phyloP scores from a whole-genome alignment of 192 early-diverging fungal genomes.

The Backusella luteola region DNA sequence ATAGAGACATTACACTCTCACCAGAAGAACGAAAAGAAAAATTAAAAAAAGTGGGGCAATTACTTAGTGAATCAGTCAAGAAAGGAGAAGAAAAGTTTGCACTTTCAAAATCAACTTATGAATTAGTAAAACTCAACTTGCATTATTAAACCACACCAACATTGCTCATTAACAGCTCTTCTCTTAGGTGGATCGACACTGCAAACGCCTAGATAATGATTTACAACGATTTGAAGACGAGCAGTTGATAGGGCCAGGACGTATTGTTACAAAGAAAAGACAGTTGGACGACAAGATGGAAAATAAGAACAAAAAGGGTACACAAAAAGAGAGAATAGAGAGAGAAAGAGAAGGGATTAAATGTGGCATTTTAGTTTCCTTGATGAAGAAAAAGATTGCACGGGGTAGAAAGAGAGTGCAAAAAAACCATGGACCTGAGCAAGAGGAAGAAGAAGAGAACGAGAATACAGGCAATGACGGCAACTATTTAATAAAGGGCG shows the following conservation, averaged over 20 bases:
- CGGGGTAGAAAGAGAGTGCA: slow-evolving; percentile 16
- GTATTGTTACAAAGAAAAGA: slow-evolving; percentile 18
- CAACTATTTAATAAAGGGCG: slow-evolving; percentile 23
- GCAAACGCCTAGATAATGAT: slow-evolving; percentile 89
- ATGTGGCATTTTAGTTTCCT: background rate
- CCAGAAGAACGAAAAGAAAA: slow-evolving; percentile 48
- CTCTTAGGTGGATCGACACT: slow-evolving; percentile 80
- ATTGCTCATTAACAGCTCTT: background rate
- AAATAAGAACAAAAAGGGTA: slow-evolving; percentile 24
- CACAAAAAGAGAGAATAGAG: background rate
- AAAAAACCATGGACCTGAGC: background rate
- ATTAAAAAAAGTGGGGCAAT: slow-evolving; percentile 48
- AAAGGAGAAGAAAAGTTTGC: slow-evolving; percentile 94
- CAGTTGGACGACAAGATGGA: slow-evolving; percentile 19
- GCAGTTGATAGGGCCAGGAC: slow-evolving; percentile 67
- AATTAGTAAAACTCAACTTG: slow-evolving; percentile 57
- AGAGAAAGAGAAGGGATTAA: slow-evolving; percentile 14
- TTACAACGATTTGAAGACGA: slow-evolving; percentile 89
- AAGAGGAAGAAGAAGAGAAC: background rate
- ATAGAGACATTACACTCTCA: slow-evolving; percentile 43
- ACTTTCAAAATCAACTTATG: slow-evolving; percentile 90
- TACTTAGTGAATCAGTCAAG: slow-evolving; percentile 73
- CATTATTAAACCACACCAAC: background rate
- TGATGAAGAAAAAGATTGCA: background rate
- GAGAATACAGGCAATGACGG: background rate